Percentiles rank a stretch among this genome's conserved stretches.
Evolutionary conservation across 441 rosid genomes (phyloP).

Genomic region (Gossypium gossypioides): DNA sequence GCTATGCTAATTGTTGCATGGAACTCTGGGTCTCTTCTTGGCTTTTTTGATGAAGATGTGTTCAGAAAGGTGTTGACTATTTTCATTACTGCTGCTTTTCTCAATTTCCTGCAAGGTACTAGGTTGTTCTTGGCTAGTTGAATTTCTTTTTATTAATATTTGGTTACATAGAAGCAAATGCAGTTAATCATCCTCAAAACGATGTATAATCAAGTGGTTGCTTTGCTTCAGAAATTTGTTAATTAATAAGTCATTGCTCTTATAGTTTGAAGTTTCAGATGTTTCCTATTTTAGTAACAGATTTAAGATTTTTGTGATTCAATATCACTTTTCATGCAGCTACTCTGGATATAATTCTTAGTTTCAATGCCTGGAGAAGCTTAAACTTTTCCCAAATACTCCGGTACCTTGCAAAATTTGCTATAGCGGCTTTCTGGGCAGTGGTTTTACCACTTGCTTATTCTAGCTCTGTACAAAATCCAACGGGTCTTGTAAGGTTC

Average conservation of each 20-base stretch:
- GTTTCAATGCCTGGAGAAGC: slow-evolving; percentile 84
- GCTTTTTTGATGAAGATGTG: slow-evolving; percentile 48
- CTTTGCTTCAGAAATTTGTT: slow-evolving; percentile 5
- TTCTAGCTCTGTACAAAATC: slow-evolving; percentile 64
- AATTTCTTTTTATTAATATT: slow-evolving; percentile 8
- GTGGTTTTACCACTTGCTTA: slow-evolving; percentile 73
- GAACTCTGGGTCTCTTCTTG: slow-evolving; percentile 64
- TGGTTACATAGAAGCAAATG: not conserved
- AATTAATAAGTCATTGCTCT: not conserved
- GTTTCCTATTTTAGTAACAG: slow-evolving; percentile 6
- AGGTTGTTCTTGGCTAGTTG: slow-evolving; percentile 9
- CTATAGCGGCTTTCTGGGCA: slow-evolving; percentile 78
- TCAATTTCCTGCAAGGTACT: slow-evolving; percentile 77
- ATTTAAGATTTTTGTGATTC: not conserved
- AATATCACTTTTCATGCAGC: slow-evolving; percentile 42
- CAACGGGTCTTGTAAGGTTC: slow-evolving; percentile 61
- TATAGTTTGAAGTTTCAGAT: slow-evolving; percentile 1
- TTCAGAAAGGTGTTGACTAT: slow-evolving; percentile 67
- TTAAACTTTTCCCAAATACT: slow-evolving; percentile 68
- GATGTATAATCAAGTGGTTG: not conserved
- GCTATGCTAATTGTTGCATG: slow-evolving; percentile 93
- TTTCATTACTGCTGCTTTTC: slow-evolving; percentile 82
- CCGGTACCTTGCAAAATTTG: slow-evolving; percentile 71
- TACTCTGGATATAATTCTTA: slow-evolving; percentile 70
- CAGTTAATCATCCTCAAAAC: slow-evolving; percentile 4